A percentile compares a stretch with the other conserved stretches of the same genome.
phyloP scores from a whole-genome alignment of 768 basidiomycete genomes.

The Podaxis sp. region DNA sequence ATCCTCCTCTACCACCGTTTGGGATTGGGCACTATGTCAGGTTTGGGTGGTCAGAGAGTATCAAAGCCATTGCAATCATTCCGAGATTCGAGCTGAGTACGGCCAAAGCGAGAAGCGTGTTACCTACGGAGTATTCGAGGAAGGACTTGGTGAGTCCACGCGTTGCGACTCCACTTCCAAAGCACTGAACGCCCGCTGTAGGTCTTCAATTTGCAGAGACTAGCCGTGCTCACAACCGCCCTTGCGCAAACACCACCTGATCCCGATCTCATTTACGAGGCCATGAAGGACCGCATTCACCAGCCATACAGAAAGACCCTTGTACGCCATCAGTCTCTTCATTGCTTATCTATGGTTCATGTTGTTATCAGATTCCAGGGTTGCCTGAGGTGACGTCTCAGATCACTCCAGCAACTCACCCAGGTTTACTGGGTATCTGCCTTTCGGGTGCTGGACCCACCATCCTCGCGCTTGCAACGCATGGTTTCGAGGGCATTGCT shows the following conservation, averaged over 20 bases:
- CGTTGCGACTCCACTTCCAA: neutral
- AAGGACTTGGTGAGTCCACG: conserved; percentile 77
- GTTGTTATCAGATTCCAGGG: conserved; percentile 80
- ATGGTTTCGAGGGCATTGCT: conserved; percentile 82
- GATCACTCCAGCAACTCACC: conserved; percentile 86
- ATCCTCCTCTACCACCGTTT: conserved; percentile 82
- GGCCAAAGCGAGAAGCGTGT: conserved; percentile 85
- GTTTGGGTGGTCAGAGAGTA: conserved; percentile 80
- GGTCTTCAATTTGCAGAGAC: conserved; percentile 97
- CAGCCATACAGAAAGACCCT: conserved; percentile 92
- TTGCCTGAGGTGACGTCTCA: conserved; percentile 87
- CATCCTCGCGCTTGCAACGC: conserved; percentile 90
- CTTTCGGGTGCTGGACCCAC: conserved; percentile 98
- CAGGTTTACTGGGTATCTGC: conserved; percentile 95
- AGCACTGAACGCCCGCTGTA: conserved; percentile 28
- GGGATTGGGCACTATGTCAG: conserved; percentile 95
- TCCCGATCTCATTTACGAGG: conserved; percentile 95
- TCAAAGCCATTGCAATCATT: conserved; percentile 92
- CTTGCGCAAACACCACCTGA: conserved; percentile 89
- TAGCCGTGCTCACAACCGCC: conserved; percentile 95
- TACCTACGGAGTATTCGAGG: conserved; percentile 83
- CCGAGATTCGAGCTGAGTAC: conserved; percentile 96
- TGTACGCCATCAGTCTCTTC: conserved; percentile 42
- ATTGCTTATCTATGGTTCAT: neutral
- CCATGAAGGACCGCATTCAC: conserved; percentile 98